Evolutionary conservation across 2,329 filamentous ascomycete genomes (phyloP).

Genomic region (Penicillium sp.): DNA sequence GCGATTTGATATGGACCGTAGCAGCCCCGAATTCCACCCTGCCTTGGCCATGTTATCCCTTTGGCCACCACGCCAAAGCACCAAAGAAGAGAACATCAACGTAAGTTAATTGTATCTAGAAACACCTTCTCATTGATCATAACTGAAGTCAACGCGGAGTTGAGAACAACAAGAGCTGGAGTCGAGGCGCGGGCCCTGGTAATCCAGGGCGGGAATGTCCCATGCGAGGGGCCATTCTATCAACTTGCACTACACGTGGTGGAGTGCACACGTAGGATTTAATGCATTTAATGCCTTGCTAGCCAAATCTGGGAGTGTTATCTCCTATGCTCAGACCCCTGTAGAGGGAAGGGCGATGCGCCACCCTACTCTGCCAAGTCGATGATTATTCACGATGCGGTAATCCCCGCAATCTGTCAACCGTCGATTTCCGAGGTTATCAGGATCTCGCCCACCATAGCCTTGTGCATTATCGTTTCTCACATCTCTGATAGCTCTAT

Average conservation of each 20-base stretch:
- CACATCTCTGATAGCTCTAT: too few species aligned
- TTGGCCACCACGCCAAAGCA: background rate
- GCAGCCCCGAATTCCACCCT: slow-evolving; percentile 15
- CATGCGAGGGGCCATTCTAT: background rate
- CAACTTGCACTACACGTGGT: background rate
- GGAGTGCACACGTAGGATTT: background rate
- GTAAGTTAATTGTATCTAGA: background rate
- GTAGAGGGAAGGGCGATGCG: background rate
- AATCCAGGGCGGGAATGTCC: background rate
- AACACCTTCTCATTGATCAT: background rate
- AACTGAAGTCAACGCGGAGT: too few species aligned
- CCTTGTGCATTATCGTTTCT: too few species aligned
- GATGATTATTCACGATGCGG: too few species aligned
- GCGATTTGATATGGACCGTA: slow-evolving; percentile 13
- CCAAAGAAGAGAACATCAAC: background rate
- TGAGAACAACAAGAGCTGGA: background rate
- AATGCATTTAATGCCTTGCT: background rate
- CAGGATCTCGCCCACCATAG: background rate
- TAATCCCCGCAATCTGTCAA: background rate
- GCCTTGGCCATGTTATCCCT: background rate
- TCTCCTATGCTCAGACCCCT: background rate
- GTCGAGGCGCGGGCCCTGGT: background rate
- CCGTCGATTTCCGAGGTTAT: background rate
- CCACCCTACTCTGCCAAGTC: too few species aligned
- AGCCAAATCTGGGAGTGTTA: background rate